Percentiles rank a stretch among this genome's conserved stretches.
phyloP scores from a whole-genome alignment of 2,329 filamentous ascomycete genomes.

The Talaromyces marneffei region DNA sequence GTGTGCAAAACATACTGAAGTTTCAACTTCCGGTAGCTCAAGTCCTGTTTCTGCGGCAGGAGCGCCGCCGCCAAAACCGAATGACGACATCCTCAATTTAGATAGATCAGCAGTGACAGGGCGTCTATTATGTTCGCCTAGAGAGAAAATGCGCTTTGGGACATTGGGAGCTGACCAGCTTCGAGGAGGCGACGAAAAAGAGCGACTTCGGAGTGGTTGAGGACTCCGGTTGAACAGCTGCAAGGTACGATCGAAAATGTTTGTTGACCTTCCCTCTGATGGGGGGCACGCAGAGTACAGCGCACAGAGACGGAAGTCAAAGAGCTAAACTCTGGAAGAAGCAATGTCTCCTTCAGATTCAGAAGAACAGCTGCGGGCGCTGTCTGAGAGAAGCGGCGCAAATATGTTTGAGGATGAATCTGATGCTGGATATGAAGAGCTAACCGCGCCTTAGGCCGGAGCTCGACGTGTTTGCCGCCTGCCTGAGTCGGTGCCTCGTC shows the following conservation, averaged over 20 bases:
- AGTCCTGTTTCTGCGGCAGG: slow-evolving; percentile 50
- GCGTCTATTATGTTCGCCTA: slow-evolving; percentile 32
- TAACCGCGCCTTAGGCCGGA: slow-evolving; percentile 16
- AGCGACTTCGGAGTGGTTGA: slow-evolving; percentile 39
- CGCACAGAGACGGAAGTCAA: background rate
- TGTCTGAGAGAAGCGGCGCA: slow-evolving; percentile 17
- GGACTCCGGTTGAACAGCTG: slow-evolving; percentile 40
- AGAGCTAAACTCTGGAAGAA: background rate
- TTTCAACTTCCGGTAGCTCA: slow-evolving; percentile 71
- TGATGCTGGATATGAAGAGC: slow-evolving; percentile 18
- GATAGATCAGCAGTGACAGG: slow-evolving; percentile 35
- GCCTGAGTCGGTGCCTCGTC: background rate
- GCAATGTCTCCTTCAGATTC: slow-evolving; percentile 11
- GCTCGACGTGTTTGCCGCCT: slow-evolving; percentile 3
- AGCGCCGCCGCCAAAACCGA: slow-evolving; percentile 52
- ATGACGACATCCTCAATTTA: slow-evolving; percentile 57
- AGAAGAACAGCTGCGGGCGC: background rate
- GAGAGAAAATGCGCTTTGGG: slow-evolving; percentile 25
- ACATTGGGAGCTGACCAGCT: slow-evolving; percentile 36
- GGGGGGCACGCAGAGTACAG: slow-evolving; percentile 18
- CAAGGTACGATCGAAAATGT: slow-evolving; percentile 42
- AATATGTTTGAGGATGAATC: background rate
- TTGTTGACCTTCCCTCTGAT: slow-evolving; percentile 26
- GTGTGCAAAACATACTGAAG: slow-evolving; percentile 56
- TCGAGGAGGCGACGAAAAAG: slow-evolving; percentile 33